Base-by-base conservation (phyloP, 1,139 yeast genomes). In the Yarrowia galli region DNA sequence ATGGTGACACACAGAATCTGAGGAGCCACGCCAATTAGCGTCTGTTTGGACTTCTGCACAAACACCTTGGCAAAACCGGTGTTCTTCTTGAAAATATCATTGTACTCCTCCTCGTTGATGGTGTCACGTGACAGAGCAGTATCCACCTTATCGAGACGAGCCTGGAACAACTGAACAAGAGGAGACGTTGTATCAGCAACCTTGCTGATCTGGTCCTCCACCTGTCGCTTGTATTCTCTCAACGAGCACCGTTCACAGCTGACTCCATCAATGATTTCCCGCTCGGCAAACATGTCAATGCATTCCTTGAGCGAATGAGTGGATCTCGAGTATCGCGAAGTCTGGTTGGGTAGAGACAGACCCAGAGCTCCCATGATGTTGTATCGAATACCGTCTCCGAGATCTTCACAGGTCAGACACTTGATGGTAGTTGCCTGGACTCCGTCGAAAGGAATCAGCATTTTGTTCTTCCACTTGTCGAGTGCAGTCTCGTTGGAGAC, bases 181-280 rank as follows among this genome's bases (percentile, higher is more conserved):
- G 42, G 65, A n/a, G 45, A 69, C 6, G 68, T 63, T 35, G 68
- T 56, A 48, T 18, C 36, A 1, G 64, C 25, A 13, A 43, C 65
- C 63, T 53, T 45, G 56, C 56, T 53, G 32, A 67, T 22, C 49
- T 68, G 65, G 25, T 64, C 35, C 56, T 64, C 38, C 60, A 63
- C 45, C 60, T 49, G 51, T n/a, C 40, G 23, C 64, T 79, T 79
- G 18, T 91, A 88, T 69, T 88, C 89, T 36, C 79, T 76, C 72
- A 92, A 81, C 7, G 96, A 95, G 81, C 98, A 92, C 74, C 98
- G 83, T 76, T 92, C 91, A 80, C 98, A 92, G 77, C 92, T 95
- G 54, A 92, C 98, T 67, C 92, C 97, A 72, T 92, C 92, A 70
- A 92, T 92, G 38, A 90, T 86, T 76, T 92, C 98, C 45, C 95